Conservation (phyloP, 805 yeast species). For the Henningerozyma blattae region DNA sequence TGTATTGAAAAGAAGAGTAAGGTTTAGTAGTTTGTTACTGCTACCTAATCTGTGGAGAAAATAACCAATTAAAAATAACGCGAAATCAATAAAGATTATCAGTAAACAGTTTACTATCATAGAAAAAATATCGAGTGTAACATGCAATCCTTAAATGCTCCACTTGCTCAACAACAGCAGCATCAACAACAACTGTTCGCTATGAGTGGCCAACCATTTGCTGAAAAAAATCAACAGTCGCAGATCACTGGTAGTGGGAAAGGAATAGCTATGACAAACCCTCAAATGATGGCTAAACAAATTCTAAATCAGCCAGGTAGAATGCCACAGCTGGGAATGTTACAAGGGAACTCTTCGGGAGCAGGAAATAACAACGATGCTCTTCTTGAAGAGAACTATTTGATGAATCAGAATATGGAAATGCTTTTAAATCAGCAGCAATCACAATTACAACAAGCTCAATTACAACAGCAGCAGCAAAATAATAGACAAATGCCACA, state of each 20-base stretch:
- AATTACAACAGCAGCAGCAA: constrained; percentile 12
- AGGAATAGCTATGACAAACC: not conserved
- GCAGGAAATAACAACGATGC: no score
- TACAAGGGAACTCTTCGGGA: not conserved
- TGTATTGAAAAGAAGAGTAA: no score
- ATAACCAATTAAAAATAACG: no score
- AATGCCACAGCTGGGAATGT: not conserved
- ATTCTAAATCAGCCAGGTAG: constrained; percentile 1
- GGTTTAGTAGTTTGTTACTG: no score
- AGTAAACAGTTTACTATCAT: no score
- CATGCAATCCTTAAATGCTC: no score
- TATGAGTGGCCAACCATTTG: not conserved
- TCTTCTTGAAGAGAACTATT: not conserved
- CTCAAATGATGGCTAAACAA: constrained; percentile 8
- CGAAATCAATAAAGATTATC: no score
- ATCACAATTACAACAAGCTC: constrained; percentile 9
- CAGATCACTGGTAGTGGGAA: not conserved
- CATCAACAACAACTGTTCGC: constrained; percentile 3
- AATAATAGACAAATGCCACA: constrained; percentile 3
- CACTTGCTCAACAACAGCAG: constrained; percentile 7
- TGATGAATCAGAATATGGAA: not conserved
- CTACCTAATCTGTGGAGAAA: no score
- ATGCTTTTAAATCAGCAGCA: constrained; percentile 6
- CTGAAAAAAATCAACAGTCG: not conserved
- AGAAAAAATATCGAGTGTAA: constrained; percentile 4